These are phyloP conservation scores for Dothistroma pini DNA, from an alignment of 2,329 filamentous ascomycete genomes.

Conservation along the genomic window DNA sequence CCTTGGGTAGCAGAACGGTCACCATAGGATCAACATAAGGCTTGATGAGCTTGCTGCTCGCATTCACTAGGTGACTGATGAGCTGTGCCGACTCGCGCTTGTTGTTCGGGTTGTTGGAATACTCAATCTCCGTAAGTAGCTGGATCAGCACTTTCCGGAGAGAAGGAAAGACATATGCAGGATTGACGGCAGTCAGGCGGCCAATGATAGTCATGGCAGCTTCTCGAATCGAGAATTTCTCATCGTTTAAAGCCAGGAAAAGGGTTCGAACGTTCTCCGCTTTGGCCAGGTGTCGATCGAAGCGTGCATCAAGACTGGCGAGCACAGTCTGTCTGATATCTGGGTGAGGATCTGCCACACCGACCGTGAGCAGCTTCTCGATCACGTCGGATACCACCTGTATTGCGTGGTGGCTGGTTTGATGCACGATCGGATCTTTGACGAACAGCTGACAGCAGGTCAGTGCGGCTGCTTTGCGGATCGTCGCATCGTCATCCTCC, in stretches of 20 bases:
- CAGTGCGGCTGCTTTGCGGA: conserved; percentile 87
- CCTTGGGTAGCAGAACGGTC: conserved; percentile 87
- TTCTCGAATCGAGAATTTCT: conserved; percentile 87
- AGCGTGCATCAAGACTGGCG: conserved; percentile 83
- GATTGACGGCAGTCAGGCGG: conserved; percentile 83
- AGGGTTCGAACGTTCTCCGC: conserved; percentile 95
- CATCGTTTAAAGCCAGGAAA: conserved; percentile 94
- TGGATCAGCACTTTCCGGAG: conserved; percentile 93
- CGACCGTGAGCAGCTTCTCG: conserved; percentile 90
- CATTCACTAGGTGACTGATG: conserved; percentile 86
- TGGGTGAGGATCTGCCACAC: conserved; percentile 83
- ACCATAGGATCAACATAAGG: conserved; percentile 98
- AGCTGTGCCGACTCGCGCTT: conserved; percentile 96
- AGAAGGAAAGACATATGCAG: conserved; percentile 95
- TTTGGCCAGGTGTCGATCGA: conserved; percentile 94
- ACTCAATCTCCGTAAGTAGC: conserved; percentile 92
- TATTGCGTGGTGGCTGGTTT: conserved; percentile 94
- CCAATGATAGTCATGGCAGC: conserved; percentile 96
- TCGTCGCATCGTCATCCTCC: conserved; percentile 90
- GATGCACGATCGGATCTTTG: conserved; percentile 93
- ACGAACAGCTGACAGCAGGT: conserved; percentile 98
- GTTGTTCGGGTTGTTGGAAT: conserved; percentile 87
- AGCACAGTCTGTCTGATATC: conserved; percentile 87
- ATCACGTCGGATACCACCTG: conserved; percentile 98
- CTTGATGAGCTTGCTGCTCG: conserved; percentile 88